Base-by-base conservation (phyloP, 2,329 filamentous ascomycete genomes). In the Talaromyces sp. region DNA sequence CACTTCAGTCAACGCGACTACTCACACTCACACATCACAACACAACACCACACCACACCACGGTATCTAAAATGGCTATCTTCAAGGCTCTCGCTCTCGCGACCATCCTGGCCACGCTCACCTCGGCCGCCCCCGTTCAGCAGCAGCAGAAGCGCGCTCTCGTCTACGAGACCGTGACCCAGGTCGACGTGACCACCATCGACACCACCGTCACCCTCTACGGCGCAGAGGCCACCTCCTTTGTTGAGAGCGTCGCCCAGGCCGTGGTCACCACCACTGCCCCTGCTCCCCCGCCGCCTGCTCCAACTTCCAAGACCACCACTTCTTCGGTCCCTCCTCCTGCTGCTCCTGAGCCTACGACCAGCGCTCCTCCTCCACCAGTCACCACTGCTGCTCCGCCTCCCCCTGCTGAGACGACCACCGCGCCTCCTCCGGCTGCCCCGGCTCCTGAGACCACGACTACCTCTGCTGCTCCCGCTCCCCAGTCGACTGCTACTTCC, bases 161-260 rank as follows among this genome's bases (percentile, higher is more conserved):
- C 41, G 78, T 81, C 58, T 82, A 76, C 73, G 74, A 80, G 63
- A 83, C 81, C 29, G 75, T 81, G 54, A 77, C 74, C 41, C 74
- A 78, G 24, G 71, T 77, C 56, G 79, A 77, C 58, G 76, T 78
- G 66, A 78, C 79, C 58, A 84, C 80, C 48, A 70, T 84, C 55
- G 72, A 76, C 57, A 71, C 80, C 60, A 80, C 78, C 61, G 77
- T 74, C 64, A 82, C 80, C 61, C 63, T 84, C 69, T 81, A 76
- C 67, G 60, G 68, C 57, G 60, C 70, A 62, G 68, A 68, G 63
- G 57, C 69, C 53, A 60, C 55, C 14, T 53, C 61, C 31, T 24
- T 43, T 11, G 54, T 43, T 12, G 1, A 8, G 41, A 17, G 12
- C 24, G 19, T 8, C 24, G n/a, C 48, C 12, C 48, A 29, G 27